Percentiles rank a stretch among this genome's conserved stretches.
Evolutionary conservation across 148 eudicot genomes (phyloP).

Genomic region (Dysphania ambrosioides): DNA sequence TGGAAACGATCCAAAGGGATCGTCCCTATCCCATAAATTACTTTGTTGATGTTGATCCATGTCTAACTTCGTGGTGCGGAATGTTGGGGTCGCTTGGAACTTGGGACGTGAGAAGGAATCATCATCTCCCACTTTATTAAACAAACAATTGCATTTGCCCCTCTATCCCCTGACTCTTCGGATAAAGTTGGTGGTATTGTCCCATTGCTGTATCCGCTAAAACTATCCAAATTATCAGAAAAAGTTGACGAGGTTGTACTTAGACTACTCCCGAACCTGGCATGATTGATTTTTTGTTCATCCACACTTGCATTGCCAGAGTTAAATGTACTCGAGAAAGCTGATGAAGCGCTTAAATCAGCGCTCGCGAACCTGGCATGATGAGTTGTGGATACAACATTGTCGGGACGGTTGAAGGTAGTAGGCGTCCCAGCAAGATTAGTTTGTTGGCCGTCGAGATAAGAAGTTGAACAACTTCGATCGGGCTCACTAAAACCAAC

Average conservation of each 20-base stretch:
- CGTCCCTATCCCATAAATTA: constrained; percentile 26
- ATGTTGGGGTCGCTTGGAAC: constrained; percentile 54
- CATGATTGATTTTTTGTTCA: background rate
- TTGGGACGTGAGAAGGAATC: constrained; percentile 28
- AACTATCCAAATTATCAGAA: background rate
- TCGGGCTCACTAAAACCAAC: background rate
- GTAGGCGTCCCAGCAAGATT: background rate
- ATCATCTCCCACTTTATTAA: constrained; percentile 1
- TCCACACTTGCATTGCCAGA: background rate
- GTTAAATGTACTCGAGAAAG: background rate
- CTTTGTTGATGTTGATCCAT: constrained; percentile 7
- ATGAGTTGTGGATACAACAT: background rate
- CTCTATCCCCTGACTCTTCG: background rate
- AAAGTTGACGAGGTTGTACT: background rate
- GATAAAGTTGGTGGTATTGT: constrained; percentile 19
- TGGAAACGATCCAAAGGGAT: constrained; percentile 41
- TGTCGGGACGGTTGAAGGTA: background rate
- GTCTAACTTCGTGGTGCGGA: constrained; percentile 36
- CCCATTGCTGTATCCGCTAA: background rate
- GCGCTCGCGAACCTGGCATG: constrained; percentile 7
- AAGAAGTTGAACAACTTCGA: background rate
- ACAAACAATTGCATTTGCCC: constrained; percentile 25
- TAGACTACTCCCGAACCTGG: constrained; percentile 1
- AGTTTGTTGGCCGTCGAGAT: background rate
- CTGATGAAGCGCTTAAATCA: background rate